Base-by-base conservation (phyloP, 2,329 filamentous ascomycete genomes). In the Beauveria caledonica region DNA sequence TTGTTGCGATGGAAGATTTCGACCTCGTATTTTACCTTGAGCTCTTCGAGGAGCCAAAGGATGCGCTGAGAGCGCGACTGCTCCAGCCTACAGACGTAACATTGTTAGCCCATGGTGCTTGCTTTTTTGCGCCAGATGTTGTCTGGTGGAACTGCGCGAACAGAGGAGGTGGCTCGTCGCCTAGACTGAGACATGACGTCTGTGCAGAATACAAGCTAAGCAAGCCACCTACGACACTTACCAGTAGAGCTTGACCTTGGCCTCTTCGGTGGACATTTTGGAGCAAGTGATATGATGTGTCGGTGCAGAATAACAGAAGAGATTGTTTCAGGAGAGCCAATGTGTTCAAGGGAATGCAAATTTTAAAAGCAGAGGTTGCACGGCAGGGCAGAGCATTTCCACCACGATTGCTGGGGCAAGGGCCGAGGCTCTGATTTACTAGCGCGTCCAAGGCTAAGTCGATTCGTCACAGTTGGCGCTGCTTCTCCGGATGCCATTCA, bases 41-140 rank as follows among this genome's bases (percentile, higher is more conserved):
- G 85, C 73, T 93, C 90, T 71, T 94, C 89, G 48, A 96, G 82
- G 7, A 96, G 85, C 89, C 90, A 96, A 49, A 94, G 77, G 62
- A 93, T 88, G 63, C 90, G 86, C 73, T 95, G 90, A 13, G 89
- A 85, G 66, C 92, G 88, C 60, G 91, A 95, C 66, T 88, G 79
- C 67, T 93, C 84, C 63, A 96, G 87, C 91, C 91, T 95, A 65
- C n/a, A 17, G 48, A n/a, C 5, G 29, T 6, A 15, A 9, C 15
- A 29, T 17, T 25, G 19, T 58, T 40, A 57, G 55, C 27, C 8
- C 15, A 33, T n/a, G 40, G 17, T 29, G 19, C 8, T 36, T 25
- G n/a, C 19, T 33, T n/a, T 36, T 36, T 40, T 36, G 19, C 7
- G 33, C 33, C 11, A 15, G 11, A 36, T 21, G 25, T 29, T 5